These are phyloP conservation scores for Paecilomyces dactylethromorphus DNA, from an alignment of 2,329 filamentous ascomycete genomes.

Conservation along the genomic window DNA sequence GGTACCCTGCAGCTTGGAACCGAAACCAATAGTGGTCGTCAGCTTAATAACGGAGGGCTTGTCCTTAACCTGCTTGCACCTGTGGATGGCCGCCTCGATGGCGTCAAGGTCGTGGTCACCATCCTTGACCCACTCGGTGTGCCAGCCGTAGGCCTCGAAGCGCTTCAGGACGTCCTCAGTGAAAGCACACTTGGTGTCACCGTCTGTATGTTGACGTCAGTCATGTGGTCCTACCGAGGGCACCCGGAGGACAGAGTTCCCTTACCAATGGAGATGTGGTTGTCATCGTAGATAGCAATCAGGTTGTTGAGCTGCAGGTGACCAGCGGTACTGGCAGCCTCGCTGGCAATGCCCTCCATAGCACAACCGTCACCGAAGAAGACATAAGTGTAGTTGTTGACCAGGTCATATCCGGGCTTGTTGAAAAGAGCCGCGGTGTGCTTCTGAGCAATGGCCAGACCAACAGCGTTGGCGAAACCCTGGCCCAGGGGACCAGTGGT, in stretches of 20 bases:
- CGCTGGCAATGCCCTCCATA: slow-evolving; percentile 94
- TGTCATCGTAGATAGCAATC: slow-evolving; percentile 96
- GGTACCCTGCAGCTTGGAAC: slow-evolving; percentile 87
- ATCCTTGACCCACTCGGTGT: slow-evolving; percentile 74
- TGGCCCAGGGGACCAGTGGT: slow-evolving; percentile 97
- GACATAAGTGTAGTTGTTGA: slow-evolving; percentile 94
- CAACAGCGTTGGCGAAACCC: slow-evolving; percentile 94
- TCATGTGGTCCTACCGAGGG: neutral
- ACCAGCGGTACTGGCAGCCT: slow-evolving; percentile 86
- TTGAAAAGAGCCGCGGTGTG: slow-evolving; percentile 91
- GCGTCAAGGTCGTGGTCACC: slow-evolving; percentile 81
- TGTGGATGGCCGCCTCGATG: slow-evolving; percentile 83
- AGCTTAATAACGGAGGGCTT: slow-evolving; percentile 98
- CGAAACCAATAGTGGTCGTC: slow-evolving; percentile 94
- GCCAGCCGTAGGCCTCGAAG: slow-evolving; percentile 97
- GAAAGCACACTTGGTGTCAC: slow-evolving; percentile 92
- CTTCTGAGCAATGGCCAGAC: slow-evolving; percentile 92
- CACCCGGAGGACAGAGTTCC: neutral
- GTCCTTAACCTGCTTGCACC: slow-evolving; percentile 80
- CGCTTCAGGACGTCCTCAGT: slow-evolving; percentile 93
- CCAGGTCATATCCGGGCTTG: slow-evolving; percentile 84
- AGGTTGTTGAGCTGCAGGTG: slow-evolving; percentile 97
- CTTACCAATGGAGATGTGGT: slow-evolving; percentile 81
- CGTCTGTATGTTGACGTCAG: slow-evolving; percentile 50
- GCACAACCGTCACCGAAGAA: slow-evolving; percentile 98